Conservation (phyloP, 495 filamentous ascomycete species). For the Chaetomium tenue region DNA sequence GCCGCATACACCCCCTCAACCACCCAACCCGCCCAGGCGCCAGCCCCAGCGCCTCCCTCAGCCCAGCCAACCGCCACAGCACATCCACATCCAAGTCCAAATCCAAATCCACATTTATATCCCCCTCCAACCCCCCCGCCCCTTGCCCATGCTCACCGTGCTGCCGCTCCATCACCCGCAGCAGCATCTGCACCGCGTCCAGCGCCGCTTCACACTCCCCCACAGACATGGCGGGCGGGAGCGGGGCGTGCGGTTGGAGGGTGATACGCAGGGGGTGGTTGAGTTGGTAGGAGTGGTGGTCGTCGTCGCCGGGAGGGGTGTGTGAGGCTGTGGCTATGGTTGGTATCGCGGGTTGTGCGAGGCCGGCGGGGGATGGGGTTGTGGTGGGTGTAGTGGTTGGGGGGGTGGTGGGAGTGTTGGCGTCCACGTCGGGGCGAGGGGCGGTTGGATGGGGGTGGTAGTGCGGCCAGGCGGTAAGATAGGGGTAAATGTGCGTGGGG, state of each 20-base stretch:
- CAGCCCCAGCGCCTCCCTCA: not conserved
- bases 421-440: too few species aligned
- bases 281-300: not conserved
- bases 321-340: too few species aligned
- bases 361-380: too few species aligned
- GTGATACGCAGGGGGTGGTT: not conserved
- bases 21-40: not conserved
- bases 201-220: not conserved
- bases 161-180: not conserved
- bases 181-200: constrained; percentile 6
- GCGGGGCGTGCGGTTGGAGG: not conserved
- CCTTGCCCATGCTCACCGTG: not conserved
- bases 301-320: too few species aligned
- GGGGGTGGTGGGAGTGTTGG: too few species aligned
- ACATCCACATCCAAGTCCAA: not conserved
- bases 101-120: not conserved
- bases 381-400: not conserved
- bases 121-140: not conserved
- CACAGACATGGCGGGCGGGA: not conserved
- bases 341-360: too few species aligned
- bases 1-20: constrained; percentile 11
- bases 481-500: not conserved
- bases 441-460: too few species aligned
- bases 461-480: too few species aligned
- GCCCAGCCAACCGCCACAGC: constrained; percentile 11